Evolutionary conservation across 768 basidiomycete species (phyloP).

Genomic region (Roridomyces roridus): DNA sequence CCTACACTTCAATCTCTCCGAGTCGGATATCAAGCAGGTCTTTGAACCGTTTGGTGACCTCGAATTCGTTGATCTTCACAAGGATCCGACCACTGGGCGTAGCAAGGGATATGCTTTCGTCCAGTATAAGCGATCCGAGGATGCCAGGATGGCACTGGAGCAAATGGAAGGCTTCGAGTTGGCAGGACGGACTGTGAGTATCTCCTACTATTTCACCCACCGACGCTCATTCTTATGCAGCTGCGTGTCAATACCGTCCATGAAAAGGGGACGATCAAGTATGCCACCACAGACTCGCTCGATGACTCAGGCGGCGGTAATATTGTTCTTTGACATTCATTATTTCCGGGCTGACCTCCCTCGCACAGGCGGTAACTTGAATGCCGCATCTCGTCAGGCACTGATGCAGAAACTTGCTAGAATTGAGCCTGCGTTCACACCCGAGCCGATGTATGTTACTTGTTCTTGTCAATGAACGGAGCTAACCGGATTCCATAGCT

Average conservation of each 20-base stretch:
- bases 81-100: conserved; percentile 91
- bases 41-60: conserved; percentile 99
- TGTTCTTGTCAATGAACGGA: not conserved
- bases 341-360: conserved; percentile 9
- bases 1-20: conserved; percentile 94
- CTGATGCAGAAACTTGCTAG: conserved; percentile 99
- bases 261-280: conserved; percentile 82
- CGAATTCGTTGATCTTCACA: conserved; percentile 97
- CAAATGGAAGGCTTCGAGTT: conserved; percentile 99
- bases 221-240: conserved; percentile 42
- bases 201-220: not conserved
- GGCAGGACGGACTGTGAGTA: conserved; percentile 87
- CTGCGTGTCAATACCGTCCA: conserved; percentile 92
- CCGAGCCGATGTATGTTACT: conserved; percentile 63
- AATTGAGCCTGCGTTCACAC: conserved; percentile 69
- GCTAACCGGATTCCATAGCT: conserved; percentile 46
- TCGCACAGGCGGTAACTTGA: conserved; percentile 89
- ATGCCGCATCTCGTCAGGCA: conserved; percentile 96
- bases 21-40: conserved; percentile 98
- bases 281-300: conserved; percentile 78
- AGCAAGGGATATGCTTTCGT: conserved; percentile 99
- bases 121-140: conserved; percentile 93
- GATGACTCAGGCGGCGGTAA: conserved; percentile 87
- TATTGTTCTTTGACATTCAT: not conserved
- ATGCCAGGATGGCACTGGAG: conserved; percentile 95